Evolutionary conservation across 2,329 filamentous ascomycete genomes (phyloP).

Genomic region (Mycogone perniciosa): DNA sequence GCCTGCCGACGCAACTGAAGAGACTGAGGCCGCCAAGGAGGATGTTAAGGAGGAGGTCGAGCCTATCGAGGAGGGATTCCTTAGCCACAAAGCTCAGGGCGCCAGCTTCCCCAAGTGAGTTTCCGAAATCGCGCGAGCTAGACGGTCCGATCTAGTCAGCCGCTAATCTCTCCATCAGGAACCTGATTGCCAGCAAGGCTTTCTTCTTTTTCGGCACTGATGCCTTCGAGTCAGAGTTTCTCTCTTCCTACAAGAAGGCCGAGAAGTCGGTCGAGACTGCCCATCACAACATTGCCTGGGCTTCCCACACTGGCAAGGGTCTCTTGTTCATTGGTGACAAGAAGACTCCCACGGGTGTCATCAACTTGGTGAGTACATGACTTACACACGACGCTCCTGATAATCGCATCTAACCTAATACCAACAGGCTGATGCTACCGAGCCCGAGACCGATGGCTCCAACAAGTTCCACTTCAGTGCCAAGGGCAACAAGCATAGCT

Average conservation of each 20-base stretch:
- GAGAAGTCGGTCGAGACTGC: conserved; percentile 75
- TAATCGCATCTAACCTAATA: neutral
- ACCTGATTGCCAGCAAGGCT: conserved; percentile 85
- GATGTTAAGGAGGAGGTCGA: conserved; percentile 48
- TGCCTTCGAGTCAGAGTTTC: conserved; percentile 64
- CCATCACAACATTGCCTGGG: conserved; percentile 81
- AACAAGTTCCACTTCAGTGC: conserved; percentile 82
- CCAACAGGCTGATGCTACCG: conserved; percentile 51
- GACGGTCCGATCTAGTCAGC: neutral
- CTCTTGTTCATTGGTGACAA: conserved; percentile 90
- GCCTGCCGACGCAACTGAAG: conserved; percentile 31
- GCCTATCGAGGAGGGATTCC: conserved; percentile 73
- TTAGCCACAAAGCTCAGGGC: conserved; percentile 86
- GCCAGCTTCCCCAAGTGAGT: conserved; percentile 80
- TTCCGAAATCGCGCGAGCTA: neutral
- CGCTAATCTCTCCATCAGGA: conserved; percentile 45
- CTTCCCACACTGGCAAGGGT: conserved; percentile 88
- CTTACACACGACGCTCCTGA: neutral
- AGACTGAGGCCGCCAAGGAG: conserved; percentile 38
- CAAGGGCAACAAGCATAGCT: conserved; percentile 85
- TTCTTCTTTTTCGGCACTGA: conserved; percentile 83
- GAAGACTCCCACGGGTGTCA: conserved; percentile 69
- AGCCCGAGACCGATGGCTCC: conserved; percentile 68
- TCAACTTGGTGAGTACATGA: conserved; percentile 65
- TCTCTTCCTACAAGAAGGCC: conserved; percentile 72